Evolutionary conservation across 179 eudicot species (phyloP), one percentile per base, ranked within the genome.

Genomic region (Silene noctiflora): DNA sequence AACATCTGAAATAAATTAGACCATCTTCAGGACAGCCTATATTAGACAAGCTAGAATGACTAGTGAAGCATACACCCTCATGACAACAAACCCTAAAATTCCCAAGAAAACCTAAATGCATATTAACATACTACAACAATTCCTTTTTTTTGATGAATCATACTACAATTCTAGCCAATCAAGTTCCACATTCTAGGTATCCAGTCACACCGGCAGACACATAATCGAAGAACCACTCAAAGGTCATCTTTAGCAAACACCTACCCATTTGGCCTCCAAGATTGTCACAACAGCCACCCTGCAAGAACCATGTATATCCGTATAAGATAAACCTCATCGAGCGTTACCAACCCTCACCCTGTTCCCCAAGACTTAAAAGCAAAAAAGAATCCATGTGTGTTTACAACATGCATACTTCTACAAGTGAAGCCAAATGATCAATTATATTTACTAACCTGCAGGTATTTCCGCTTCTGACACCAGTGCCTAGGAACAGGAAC

Each of bases 401-500:
- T 48, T 80, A 81, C 70, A 55, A 76, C 79, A 84, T 69, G 77
- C 85, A 79, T 59, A 74, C 46, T 59, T 58, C 6, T 55, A 72
- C 53, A 75, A 48, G 69, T 44, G 76, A 69, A 46, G 67, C 20
- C 69, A 13, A 64, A 19, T 25, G 10, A 66, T 27, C 46, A 76
- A 66, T 35, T 33, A 19, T 35, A 66, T 46, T 68, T 31, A 81
- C 89, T 83, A 77, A 95, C 99, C 97, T 95, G 98, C 73, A 93
- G 82, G 83, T 88, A 95, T 75, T 95, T 95, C 63, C 98, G 84
- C 82, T 96, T 96, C 87, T 91, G 97, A 81, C 88, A 89, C 98
- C 99, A 96, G 85, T 96, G 98, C 72, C 99, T 86, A 11, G 97
- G 99, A 67, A 96, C 99, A 60, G 97, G 98, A 72, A 96, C 99